phyloP scores from a whole-genome alignment of 1,284 basidiomycete genomes.

The Ganoderma lingzhi region DNA sequence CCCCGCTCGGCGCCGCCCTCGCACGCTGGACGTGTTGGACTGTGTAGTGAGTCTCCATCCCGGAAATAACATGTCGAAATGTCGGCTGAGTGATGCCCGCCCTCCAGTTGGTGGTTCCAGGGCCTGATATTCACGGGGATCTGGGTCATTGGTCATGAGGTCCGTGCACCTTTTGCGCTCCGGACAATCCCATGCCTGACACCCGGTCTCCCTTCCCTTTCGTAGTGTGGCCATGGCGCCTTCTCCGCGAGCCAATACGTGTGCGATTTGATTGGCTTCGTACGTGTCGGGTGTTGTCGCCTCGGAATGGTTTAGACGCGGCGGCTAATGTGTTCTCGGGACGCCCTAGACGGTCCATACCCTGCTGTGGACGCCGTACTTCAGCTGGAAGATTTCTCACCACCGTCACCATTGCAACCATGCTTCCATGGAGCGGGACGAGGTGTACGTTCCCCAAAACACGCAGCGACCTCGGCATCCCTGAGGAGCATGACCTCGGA shows the following conservation, averaged over 20 bases:
- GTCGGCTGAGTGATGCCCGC: slow-evolving; percentile 1
- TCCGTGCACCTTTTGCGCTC: slow-evolving; percentile 30
- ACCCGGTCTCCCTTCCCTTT: neutral
- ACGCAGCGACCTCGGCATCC: slow-evolving; percentile 58
- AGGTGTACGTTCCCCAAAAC: slow-evolving; percentile 71
- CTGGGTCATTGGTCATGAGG: slow-evolving; percentile 72
- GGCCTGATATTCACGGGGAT: slow-evolving; percentile 65
- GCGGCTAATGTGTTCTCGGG: slow-evolving; percentile 14
- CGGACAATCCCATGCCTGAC: neutral
- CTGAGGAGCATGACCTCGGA: slow-evolving; percentile 41
- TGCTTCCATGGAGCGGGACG: slow-evolving; percentile 60
- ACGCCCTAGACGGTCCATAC: slow-evolving; percentile 40
- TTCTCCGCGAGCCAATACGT: slow-evolving; percentile 39
- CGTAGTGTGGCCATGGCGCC: slow-evolving; percentile 42
- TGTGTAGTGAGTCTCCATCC: slow-evolving; percentile 37
- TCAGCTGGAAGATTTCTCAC: slow-evolving; percentile 50
- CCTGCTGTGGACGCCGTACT: slow-evolving; percentile 48
- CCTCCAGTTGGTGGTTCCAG: slow-evolving; percentile 66
- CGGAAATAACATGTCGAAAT: slow-evolving; percentile 3
- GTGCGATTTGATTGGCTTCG: slow-evolving; percentile 42
- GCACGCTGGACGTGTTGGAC: slow-evolving; percentile 53
- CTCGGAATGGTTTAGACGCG: neutral
- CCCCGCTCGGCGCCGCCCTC: slow-evolving; percentile 46
- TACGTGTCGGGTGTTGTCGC: slow-evolving; percentile 44
- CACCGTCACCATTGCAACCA: slow-evolving; percentile 49